Evolutionary conservation across 2,329 filamentous ascomycete genomes (phyloP), one percentile per base, ranked within the genome.

Genomic region (Amylocarpus encephaloides): DNA sequence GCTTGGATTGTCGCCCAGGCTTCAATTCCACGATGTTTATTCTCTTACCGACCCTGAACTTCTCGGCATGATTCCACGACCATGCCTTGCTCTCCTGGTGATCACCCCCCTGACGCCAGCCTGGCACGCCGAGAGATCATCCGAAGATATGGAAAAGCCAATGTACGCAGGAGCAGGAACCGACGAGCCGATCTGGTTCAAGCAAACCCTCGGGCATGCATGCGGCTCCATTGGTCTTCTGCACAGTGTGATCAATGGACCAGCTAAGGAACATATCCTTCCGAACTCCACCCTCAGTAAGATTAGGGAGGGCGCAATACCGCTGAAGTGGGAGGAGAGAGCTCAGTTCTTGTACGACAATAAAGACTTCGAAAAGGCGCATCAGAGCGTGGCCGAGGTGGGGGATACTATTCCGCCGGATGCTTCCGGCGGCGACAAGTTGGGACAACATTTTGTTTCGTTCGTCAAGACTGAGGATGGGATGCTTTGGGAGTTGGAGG

Each of bases 181-280:
- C 0, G 88, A 96, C 64, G 84, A 88, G 5, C 88, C 95, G 0
- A 64, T 95, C 3, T 98, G 93, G 93, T 97, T 91, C 75, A 88
- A 82, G 60, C 93, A 97, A 72, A 97, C 92, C 0, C 96, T 97
- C 62, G 80, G 87, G 57, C 96, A 97, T 68, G 90, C 93, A 0
- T 98, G 93, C 68, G 93, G 93, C 0, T 72, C 96, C 43, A 95
- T 96, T 74, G 92, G 88, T 0, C 71, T 98, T 29, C 68, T 97
- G 46, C 93, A 98, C 66, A 86, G 85, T 22, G 81, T 88, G 0
- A 79, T 77, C 44, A 98, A 97, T 68, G 91, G 91, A 0, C 75
- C 76, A 1, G 84, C 88, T 2, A 79, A 58, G 82, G 85, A 95
- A 69, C 96, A 91, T 0, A 95, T 97, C 10, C 15, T 22, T 9